These are phyloP conservation scores for Sporopachydermia cereana DNA, from an alignment of 1,139 yeast species.

Conservation along the genomic window DNA sequence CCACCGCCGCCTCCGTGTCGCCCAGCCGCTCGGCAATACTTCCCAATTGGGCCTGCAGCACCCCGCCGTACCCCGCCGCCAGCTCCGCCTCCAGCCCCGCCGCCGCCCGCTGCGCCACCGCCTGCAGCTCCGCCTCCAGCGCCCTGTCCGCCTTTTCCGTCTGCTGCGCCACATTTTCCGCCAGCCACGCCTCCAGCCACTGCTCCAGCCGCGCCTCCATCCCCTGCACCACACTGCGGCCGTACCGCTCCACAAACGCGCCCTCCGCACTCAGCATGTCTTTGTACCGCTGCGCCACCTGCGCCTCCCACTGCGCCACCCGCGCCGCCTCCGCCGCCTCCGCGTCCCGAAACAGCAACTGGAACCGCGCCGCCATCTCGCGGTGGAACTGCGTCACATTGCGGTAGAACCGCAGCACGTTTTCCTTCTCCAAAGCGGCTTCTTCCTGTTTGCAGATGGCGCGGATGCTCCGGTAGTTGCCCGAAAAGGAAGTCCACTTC, in stretches of 20 bases:
- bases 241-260: background rate
- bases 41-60: no score
- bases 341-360: background rate
- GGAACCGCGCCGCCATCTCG: background rate
- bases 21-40: background rate
- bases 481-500: background rate
- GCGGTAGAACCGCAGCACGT: background rate
- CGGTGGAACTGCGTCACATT: background rate
- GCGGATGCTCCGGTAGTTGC: background rate
- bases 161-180: background rate
- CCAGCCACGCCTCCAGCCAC: no score
- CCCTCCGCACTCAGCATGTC: background rate
- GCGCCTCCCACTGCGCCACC: background rate
- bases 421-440: background rate
- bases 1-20: background rate
- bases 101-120: background rate
- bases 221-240: background rate
- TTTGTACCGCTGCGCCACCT: background rate
- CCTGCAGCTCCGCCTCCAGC: background rate
- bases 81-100: background rate
- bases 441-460: background rate
- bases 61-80: no score
- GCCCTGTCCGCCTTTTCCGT: background rate
- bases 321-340: background rate
- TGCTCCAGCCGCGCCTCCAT: no score